Evolutionary conservation across 2,329 filamentous ascomycete genomes (phyloP), one percentile per base, ranked within the genome.

Genomic region (Dactylellina drechsleri): DNA sequence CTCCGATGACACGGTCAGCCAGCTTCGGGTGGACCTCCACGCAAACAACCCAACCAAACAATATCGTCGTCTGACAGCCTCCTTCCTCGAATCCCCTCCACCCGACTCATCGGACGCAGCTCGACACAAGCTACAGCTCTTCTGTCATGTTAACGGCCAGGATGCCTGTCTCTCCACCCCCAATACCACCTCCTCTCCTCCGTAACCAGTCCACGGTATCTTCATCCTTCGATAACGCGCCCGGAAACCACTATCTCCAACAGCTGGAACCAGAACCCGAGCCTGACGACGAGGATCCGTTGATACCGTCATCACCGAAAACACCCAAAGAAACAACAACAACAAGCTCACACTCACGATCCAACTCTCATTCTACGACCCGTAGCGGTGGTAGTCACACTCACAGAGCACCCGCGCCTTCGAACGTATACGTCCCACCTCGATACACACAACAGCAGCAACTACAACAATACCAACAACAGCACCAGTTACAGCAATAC

Each of bases 211-310:
- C 67, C 4, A 72, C 59, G 2, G 16, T 72, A 4, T 72, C 67
- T 7, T 74, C 65, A n/a, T 62, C 70, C 18, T 67, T 67, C 28
- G 62, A 67, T 67, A 74, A 58, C 70, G 70, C 70, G 62, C 70
- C 70, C 16, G 62, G 62, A 23, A 74, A 58, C 13, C 70, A 74
- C n/a, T 74, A 67, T 57, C 62, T 74, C 26, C 70, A 74, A 64
- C 41, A 67, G 36, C 50, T 74, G 5, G 62, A 74, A 52, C 68
- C 68, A 1, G 68, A 74, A 20, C 68, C 66, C 0, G 68, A 74
- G 20, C 68, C 58, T 23, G 23, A 23, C 5, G 66, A 70, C 18
- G 56, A 54, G 26, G 61, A 66, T 15, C 23, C 61, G 5, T 45
- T 64, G 45, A 52, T 73, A 60, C 53, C 59, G 7, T 59, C 59